These are phyloP conservation scores for Graphilbum sp. DNA, from an alignment of 2,329 filamentous ascomycete genomes.

Conservation along the genomic window DNA sequence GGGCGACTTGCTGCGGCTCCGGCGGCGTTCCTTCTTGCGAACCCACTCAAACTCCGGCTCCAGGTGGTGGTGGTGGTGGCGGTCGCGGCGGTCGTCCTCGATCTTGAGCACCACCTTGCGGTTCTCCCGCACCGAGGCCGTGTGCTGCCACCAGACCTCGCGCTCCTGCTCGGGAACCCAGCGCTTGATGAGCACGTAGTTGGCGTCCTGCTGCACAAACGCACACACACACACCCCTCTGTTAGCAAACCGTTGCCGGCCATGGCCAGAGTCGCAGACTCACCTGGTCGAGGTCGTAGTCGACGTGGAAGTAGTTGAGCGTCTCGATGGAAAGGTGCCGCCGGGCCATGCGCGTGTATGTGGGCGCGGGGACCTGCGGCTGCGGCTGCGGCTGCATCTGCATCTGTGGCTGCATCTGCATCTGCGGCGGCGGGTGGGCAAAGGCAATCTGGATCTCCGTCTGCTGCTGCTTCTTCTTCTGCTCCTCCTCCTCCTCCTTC, in stretches of 20 bases:
- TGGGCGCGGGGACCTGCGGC: slow-evolving; percentile 17
- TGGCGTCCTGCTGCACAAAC: slow-evolving; percentile 47
- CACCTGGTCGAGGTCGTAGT: slow-evolving; percentile 41
- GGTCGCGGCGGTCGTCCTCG: slow-evolving; percentile 27
- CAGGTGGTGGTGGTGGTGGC: slow-evolving; percentile 23
- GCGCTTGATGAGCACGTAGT: slow-evolving; percentile 54
- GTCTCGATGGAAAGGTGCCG: slow-evolving; percentile 47
- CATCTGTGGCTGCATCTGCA: slow-evolving; percentile 3
- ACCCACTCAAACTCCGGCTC: slow-evolving; percentile 34
- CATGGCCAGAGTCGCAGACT: too few relatives aligned
- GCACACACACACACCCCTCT: too few relatives aligned
- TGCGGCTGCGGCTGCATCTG: slow-evolving; percentile 3
- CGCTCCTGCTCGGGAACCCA: slow-evolving; percentile 59
- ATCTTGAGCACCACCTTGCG: slow-evolving; percentile 26
- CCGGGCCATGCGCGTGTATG: slow-evolving; percentile 48
- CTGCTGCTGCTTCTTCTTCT: slow-evolving; percentile 6
- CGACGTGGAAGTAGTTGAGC: slow-evolving; percentile 34
- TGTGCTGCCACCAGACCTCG: slow-evolving; percentile 57
- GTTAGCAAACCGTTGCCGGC: slow-evolving; percentile 17
- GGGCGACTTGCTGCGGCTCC: slow-evolving; percentile 41
- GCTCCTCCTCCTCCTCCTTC: slow-evolving; percentile 21
- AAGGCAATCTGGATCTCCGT: slow-evolving; percentile 8
- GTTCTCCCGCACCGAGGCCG: slow-evolving; percentile 43
- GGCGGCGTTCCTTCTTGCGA: slow-evolving; percentile 38
- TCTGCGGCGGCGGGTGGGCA: too few relatives aligned